phyloP scores from a whole-genome alignment of 768 basidiomycete species.

The Mycena leptocephala region DNA sequence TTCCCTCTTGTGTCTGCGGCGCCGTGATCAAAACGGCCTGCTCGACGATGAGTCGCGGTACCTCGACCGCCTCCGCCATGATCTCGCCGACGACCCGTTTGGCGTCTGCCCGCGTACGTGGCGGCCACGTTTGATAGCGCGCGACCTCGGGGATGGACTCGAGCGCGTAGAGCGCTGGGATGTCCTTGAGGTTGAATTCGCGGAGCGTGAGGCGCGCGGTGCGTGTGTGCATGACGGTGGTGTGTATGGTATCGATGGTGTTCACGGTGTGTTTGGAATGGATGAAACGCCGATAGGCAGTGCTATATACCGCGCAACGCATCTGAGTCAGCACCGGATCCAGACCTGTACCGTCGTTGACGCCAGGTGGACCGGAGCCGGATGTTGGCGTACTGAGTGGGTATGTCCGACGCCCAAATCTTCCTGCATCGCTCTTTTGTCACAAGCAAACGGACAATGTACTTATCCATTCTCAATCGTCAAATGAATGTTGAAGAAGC shows the following conservation, averaged over 20 bases:
- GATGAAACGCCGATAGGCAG: too few species aligned
- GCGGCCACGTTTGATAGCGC: conserved; percentile 11
- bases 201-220: conserved; percentile 8
- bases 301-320: too few species aligned
- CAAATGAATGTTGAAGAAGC: too few species aligned
- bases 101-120: not conserved
- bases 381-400: too few species aligned
- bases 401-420: too few species aligned
- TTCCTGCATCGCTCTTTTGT: too few species aligned
- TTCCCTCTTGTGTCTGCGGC: not conserved
- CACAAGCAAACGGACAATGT: too few species aligned
- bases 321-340: conserved; percentile 15
- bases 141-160: conserved; percentile 11
- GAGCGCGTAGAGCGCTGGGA: conserved; percentile 1
- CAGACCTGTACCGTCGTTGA: too few species aligned
- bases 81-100: not conserved
- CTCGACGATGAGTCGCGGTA: conserved; percentile 1
- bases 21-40: not conserved
- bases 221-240: not conserved
- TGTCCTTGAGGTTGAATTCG: not conserved
- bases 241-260: too few species aligned
- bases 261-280: too few species aligned
- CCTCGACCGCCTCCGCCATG: not conserved
- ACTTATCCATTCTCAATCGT: too few species aligned
- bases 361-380: too few species aligned